Percentiles rank a stretch among this genome's conserved stretches.
phyloP scores from a whole-genome alignment of 2,329 filamentous ascomycete species.

The Beauveria caledonica region DNA sequence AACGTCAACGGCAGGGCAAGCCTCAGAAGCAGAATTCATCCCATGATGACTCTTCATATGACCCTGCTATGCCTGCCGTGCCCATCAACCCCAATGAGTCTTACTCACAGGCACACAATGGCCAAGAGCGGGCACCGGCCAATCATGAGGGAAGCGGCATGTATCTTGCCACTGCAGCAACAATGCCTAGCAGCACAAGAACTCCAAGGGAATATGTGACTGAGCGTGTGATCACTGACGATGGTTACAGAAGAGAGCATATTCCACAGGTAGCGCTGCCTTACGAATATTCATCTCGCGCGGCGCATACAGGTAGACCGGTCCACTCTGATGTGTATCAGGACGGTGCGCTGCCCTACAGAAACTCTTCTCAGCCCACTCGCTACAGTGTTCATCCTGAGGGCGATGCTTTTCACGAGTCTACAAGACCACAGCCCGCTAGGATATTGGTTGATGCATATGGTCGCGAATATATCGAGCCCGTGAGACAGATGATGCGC shows the following conservation, averaged over 20 bases:
- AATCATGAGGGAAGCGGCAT: not conserved
- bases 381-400: slow-evolving; percentile 43
- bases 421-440: slow-evolving; percentile 44
- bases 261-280: slow-evolving; percentile 22
- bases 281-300: slow-evolving; percentile 29
- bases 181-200: not conserved
- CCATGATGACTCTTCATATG: slow-evolving; percentile 4
- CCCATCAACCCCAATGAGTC: not conserved
- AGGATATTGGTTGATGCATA: slow-evolving; percentile 75
- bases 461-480: slow-evolving; percentile 68
- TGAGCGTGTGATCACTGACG: slow-evolving; percentile 18
- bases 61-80: slow-evolving; percentile 12
- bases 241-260: slow-evolving; percentile 27
- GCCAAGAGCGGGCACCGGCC: not conserved
- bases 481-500: slow-evolving; percentile 35
- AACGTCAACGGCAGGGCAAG: slow-evolving; percentile 44
- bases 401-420: slow-evolving; percentile 42
- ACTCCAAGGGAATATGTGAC: not conserved
- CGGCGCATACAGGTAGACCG: slow-evolving; percentile 30
- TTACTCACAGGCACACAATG: not conserved
- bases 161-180: not conserved
- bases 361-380: slow-evolving; percentile 32
- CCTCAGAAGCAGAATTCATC: slow-evolving; percentile 25
- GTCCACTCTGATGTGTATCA: slow-evolving; percentile 32
- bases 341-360: slow-evolving; percentile 35